Evolutionary conservation across 352 stramenopile species (phyloP).

Genomic region (Globisporangium viniferum): DNA sequence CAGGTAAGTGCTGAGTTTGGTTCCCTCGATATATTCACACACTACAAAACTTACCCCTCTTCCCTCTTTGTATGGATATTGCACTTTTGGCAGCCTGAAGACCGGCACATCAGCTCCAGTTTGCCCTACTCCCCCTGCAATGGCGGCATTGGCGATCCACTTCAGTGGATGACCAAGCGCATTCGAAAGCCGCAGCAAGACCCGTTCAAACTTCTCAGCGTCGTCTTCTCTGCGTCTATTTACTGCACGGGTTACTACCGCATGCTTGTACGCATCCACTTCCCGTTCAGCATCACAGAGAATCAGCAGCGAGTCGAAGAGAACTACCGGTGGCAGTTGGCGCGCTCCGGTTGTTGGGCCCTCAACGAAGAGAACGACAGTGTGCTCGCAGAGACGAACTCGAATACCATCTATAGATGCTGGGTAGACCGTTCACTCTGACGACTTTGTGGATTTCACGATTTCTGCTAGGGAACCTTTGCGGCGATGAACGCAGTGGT

Average conservation of each 20-base stretch:
- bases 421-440: too few relatives aligned
- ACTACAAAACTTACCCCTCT: background rate
- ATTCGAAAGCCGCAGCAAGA: background rate
- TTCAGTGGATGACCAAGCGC: background rate
- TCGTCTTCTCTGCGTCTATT: conserved; percentile 2
- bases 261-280: background rate
- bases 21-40: background rate
- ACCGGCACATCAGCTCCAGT: conserved; percentile 4
- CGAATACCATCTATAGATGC: background rate
- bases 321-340: background rate
- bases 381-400: conserved; percentile 9
- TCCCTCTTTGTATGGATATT: background rate
- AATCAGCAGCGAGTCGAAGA: background rate
- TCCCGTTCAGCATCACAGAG: background rate
- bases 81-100: background rate
- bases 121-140: background rate
- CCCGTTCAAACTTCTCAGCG: background rate
- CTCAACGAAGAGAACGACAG: background rate
- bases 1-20: background rate
- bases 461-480: conserved; percentile 11
- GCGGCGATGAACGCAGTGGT: conserved; percentile 18
- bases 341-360: conserved; percentile 1
- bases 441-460: background rate
- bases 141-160: background rate
- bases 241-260: background rate